Conservation (phyloP, 1,139 yeast genomes). For the Lodderomyces margitis region DNA sequence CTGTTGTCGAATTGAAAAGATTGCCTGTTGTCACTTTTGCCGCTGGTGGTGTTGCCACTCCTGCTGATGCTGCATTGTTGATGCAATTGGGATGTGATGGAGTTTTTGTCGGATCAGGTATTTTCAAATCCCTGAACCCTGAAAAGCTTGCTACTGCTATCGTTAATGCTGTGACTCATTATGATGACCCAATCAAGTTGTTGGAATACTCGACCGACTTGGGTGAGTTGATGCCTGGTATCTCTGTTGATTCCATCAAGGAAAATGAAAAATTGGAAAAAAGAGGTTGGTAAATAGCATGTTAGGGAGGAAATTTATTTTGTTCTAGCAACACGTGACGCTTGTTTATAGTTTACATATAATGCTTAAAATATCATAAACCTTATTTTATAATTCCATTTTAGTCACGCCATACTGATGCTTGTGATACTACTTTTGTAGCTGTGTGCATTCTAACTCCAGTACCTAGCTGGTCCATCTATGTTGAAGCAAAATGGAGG, state of each 20-base stretch:
- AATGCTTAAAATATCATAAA: background rate
- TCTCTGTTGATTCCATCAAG: slow-evolving; percentile 51
- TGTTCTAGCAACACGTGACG: background rate
- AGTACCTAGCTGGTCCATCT: too few relatives aligned
- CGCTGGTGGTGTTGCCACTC: slow-evolving; percentile 90
- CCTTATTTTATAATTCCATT: background rate
- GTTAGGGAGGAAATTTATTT: background rate
- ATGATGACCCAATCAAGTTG: slow-evolving; percentile 59
- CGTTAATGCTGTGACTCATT: slow-evolving; percentile 80
- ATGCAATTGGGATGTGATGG: slow-evolving; percentile 94
- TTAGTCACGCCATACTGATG: too few relatives aligned
- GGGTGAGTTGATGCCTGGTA: slow-evolving; percentile 76
- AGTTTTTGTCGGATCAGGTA: slow-evolving; percentile 88
- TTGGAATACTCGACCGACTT: slow-evolving; percentile 73
- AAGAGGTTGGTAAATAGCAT: slow-evolving; percentile 18
- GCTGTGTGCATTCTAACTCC: too few relatives aligned
- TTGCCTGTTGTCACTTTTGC: slow-evolving; percentile 87
- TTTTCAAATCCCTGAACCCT: slow-evolving; percentile 75
- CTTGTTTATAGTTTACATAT: background rate
- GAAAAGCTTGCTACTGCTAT: slow-evolving; percentile 75
- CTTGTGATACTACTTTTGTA: too few relatives aligned
- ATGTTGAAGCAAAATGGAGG: background rate
- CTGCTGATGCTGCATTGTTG: slow-evolving; percentile 84
- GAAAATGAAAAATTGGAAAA: slow-evolving; percentile 42
- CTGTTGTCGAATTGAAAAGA: slow-evolving; percentile 56